Conservation (phyloP, 495 filamentous ascomycete genomes). For the Achaetomiella virescens region DNA sequence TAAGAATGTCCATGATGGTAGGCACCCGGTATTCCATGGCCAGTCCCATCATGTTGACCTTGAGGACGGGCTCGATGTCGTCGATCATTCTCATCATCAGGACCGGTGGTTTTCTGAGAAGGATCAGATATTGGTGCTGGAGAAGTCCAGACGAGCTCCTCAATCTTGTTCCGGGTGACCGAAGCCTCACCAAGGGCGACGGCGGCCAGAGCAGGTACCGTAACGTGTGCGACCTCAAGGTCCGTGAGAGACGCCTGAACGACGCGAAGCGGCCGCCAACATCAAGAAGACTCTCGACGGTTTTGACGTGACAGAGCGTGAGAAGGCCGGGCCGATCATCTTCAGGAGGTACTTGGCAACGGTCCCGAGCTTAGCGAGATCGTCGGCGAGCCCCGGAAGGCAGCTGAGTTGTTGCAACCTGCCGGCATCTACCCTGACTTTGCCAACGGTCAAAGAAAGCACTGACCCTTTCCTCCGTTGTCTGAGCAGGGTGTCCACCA, state of each 20-base stretch:
- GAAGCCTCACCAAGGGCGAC: slow-evolving; percentile 57
- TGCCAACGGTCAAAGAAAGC: slow-evolving; percentile 61
- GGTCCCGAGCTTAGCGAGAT: slow-evolving; percentile 72
- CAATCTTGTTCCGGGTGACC: slow-evolving; percentile 56
- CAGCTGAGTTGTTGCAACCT: slow-evolving; percentile 54
- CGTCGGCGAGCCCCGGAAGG: slow-evolving; percentile 65
- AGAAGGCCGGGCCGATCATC: slow-evolving; percentile 90
- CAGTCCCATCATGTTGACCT: slow-evolving; percentile 75
- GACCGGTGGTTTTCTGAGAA: slow-evolving; percentile 45
- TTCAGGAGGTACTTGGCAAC: slow-evolving; percentile 89
- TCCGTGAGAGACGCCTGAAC: slow-evolving; percentile 52
- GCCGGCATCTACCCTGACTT: slow-evolving; percentile 50
- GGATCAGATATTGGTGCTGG: slow-evolving; percentile 23
- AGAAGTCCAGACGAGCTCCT: slow-evolving; percentile 55
- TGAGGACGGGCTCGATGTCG: slow-evolving; percentile 86
- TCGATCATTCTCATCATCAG: slow-evolving; percentile 72
- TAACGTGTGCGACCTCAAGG: slow-evolving; percentile 74
- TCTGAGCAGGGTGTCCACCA: slow-evolving; percentile 85
- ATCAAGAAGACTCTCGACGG: slow-evolving; percentile 52
- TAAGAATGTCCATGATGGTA: slow-evolving; percentile 71
- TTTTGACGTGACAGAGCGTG: slow-evolving; percentile 60
- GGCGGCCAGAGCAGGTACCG: slow-evolving; percentile 73
- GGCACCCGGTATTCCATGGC: slow-evolving; percentile 79
- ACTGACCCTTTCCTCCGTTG: slow-evolving; percentile 88
- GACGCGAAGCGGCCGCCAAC: slow-evolving; percentile 56